Evolutionary conservation across 164 flowering plant species (phyloP).

Genomic region (Annona squamosa): DNA sequence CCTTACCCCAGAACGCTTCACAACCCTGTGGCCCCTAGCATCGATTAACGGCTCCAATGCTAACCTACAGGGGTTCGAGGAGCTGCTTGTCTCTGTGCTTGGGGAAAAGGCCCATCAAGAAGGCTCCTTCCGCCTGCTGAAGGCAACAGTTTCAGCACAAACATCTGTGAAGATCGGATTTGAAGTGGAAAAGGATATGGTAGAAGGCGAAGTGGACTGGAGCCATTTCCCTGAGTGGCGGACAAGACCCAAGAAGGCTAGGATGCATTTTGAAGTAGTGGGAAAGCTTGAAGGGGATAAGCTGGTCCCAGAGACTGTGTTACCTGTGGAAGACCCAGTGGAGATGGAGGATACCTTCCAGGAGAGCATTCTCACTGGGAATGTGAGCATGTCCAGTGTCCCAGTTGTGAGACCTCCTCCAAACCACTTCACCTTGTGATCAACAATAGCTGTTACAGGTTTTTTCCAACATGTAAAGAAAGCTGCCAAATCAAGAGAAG

Average conservation of each 20-base stretch:
- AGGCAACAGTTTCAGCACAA: conserved; percentile 82
- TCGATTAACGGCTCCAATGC: conserved; percentile 70
- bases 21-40: conserved; percentile 78
- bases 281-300: conserved; percentile 82
- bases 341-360: conserved; percentile 51
- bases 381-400: conserved; percentile 45
- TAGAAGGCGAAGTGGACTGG: conserved; percentile 45
- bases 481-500: not conserved
- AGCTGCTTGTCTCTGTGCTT: conserved; percentile 49
- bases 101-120: conserved; percentile 54
- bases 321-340: conserved; percentile 53
- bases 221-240: conserved; percentile 64
- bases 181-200: conserved; percentile 62
- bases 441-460: not conserved
- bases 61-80: conserved; percentile 71
- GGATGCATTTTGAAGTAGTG: conserved; percentile 85
- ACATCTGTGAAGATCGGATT: conserved; percentile 77
- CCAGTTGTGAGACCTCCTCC: conserved; percentile 51
- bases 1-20: conserved; percentile 47
- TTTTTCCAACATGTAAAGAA: not conserved
- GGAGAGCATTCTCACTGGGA: conserved; percentile 40
- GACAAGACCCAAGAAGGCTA: conserved; percentile 64
- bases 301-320: conserved; percentile 64
- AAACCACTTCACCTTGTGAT: conserved; percentile 44
- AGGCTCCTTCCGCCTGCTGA: conserved; percentile 68